Evolutionary conservation across 805 yeast species (phyloP).

Genomic region (Blastobotrys peoriensis): DNA sequence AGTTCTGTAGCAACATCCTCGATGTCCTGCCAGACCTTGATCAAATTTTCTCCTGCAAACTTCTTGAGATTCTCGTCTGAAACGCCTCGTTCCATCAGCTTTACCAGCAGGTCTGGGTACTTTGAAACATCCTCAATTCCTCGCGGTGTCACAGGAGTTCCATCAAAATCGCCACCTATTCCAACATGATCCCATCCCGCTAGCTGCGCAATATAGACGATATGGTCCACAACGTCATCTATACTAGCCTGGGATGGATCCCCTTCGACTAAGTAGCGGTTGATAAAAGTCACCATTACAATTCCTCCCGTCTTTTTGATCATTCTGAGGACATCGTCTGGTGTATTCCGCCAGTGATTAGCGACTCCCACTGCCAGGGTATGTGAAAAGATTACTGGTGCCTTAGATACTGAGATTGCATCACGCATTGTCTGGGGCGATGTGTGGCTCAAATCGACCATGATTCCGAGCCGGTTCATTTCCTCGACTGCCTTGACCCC

Average conservation of each 20-base stretch:
- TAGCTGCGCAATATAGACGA: slow-evolving; percentile 36
- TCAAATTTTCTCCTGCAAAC: slow-evolving; percentile 15
- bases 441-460: slow-evolving; percentile 47
- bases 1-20: slow-evolving; percentile 10
- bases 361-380: slow-evolving; percentile 39
- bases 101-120: slow-evolving; percentile 43
- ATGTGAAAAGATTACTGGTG: slow-evolving; percentile 48
- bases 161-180: slow-evolving; percentile 49
- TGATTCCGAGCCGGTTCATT: slow-evolving; percentile 49
- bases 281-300: slow-evolving; percentile 43
- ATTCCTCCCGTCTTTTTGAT: slow-evolving; percentile 43
- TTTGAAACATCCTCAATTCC: slow-evolving; percentile 53
- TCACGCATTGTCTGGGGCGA: slow-evolving; percentile 44
- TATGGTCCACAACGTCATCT: slow-evolving; percentile 44
- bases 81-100: slow-evolving; percentile 33
- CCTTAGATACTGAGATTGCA: slow-evolving; percentile 33
- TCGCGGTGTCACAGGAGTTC: slow-evolving; percentile 42
- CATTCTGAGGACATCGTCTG: slow-evolving; percentile 39
- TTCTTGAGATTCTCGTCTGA: slow-evolving; percentile 32
- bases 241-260: slow-evolving; percentile 31
- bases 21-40: slow-evolving; percentile 14
- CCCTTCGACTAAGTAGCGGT: slow-evolving; percentile 29
- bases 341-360: slow-evolving; percentile 42
- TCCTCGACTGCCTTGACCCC: slow-evolving; percentile 40
- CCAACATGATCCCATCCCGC: slow-evolving; percentile 51